Conservation (phyloP, 2,329 filamentous ascomycete genomes). For the Verticillium nonalfalfae region DNA sequence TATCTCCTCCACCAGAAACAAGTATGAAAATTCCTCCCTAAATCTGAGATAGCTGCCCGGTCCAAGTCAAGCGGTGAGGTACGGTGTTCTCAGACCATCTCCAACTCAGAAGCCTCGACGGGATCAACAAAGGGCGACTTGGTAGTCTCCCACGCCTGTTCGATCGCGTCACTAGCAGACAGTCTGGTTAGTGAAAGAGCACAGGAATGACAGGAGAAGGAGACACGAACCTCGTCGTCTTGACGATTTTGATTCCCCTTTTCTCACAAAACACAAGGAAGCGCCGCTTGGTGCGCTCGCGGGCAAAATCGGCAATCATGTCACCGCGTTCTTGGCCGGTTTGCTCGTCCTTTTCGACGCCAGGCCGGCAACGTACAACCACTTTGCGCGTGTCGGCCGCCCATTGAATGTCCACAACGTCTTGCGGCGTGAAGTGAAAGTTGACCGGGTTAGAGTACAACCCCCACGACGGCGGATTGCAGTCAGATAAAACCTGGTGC, state of each 20-base stretch:
- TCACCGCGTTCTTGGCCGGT: slow-evolving; percentile 33
- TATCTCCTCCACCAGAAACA: background rate
- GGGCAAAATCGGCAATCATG: slow-evolving; percentile 45
- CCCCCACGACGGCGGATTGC: slow-evolving; percentile 29
- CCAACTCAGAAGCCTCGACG: background rate
- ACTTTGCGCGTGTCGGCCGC: slow-evolving; percentile 34
- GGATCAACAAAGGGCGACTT: slow-evolving; percentile 16
- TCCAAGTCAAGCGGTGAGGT: background rate
- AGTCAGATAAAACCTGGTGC: slow-evolving; percentile 39
- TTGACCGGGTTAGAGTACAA: slow-evolving; percentile 43
- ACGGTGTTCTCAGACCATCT: background rate
- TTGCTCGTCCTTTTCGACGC: slow-evolving; percentile 17
- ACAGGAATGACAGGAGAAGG: background rate
- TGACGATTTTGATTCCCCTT: slow-evolving; percentile 33
- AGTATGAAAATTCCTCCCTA: background rate
- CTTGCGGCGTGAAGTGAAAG: slow-evolving; percentile 40
- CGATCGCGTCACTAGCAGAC: slow-evolving; percentile 17
- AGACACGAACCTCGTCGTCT: slow-evolving; percentile 31
- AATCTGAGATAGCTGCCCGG: background rate
- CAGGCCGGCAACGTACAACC: slow-evolving; percentile 26
- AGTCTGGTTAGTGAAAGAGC: background rate
- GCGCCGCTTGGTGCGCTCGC: slow-evolving; percentile 44
- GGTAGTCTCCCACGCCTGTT: slow-evolving; percentile 41
- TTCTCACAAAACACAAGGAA: slow-evolving; percentile 41
- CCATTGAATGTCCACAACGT: slow-evolving; percentile 39